Evolutionary conservation across 768 basidiomycete species (phyloP).

Genomic region (Pulveroboletus sp.): DNA sequence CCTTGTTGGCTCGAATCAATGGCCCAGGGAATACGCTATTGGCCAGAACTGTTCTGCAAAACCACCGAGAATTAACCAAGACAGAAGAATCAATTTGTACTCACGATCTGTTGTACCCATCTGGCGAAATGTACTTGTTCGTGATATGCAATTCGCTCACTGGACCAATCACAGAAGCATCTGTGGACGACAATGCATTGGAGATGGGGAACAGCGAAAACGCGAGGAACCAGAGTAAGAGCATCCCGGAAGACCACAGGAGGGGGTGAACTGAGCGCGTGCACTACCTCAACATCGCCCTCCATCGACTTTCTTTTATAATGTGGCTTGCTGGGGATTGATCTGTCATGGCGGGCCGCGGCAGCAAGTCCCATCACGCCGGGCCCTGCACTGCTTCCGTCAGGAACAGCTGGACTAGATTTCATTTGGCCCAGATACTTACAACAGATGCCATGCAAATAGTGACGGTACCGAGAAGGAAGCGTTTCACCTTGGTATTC

Average conservation of each 20-base stretch:
- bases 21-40: constrained; percentile 43
- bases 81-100: neutral
- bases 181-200: neutral
- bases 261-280: neutral
- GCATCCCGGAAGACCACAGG: neutral
- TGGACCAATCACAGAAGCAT: constrained; percentile 9
- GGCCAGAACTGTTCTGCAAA: constrained; percentile 36
- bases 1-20: constrained; percentile 39
- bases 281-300: neutral
- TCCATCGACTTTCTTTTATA: neutral
- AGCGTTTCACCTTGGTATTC: no score
- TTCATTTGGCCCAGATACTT: neutral
- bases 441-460: neutral
- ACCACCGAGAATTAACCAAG: neutral
- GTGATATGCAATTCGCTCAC: constrained; percentile 29
- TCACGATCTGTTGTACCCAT: constrained; percentile 40
- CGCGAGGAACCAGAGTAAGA: neutral
- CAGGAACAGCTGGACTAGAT: no score
- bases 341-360: no score
- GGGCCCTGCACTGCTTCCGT: no score
- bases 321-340: neutral
- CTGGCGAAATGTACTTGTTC: constrained; percentile 40
- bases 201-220: neutral
- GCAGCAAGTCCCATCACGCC: no score
- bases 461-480: neutral